Evolutionary conservation across 108 stramenopile genomes (phyloP).

Genomic region (Poteriospumella lacustris): DNA sequence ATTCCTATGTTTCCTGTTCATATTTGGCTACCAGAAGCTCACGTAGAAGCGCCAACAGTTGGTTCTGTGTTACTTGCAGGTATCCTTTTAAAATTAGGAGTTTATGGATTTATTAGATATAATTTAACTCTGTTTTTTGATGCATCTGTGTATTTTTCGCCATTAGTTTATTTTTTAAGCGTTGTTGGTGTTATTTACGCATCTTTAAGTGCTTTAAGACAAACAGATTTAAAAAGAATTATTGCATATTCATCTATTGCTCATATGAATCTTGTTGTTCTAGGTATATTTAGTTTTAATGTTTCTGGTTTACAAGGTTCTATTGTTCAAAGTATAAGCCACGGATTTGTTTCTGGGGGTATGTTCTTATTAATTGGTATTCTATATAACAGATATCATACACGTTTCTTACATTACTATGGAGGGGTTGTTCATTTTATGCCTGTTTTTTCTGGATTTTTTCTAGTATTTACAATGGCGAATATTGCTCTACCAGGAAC

Average conservation of each 20-base stretch:
- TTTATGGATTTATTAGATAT: conserved; percentile 50
- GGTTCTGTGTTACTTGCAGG: conserved; percentile 54
- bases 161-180: conserved; percentile 33
- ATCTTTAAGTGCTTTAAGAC: conserved; percentile 46
- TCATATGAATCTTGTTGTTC: conserved; percentile 47
- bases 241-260: conserved; percentile 54
- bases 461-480: conserved; percentile 32
- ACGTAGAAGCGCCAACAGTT: conserved; percentile 55
- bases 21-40: conserved; percentile 52
- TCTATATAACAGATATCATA: conserved; percentile 47
- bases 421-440: conserved; percentile 35
- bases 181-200: conserved; percentile 39
- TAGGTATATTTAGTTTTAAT: conserved; percentile 52
- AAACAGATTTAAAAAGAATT: conserved; percentile 53
- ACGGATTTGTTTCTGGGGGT: conserved; percentile 45
- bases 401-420: conserved; percentile 42
- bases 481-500: conserved; percentile 22
- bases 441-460: conserved; percentile 25
- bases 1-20: conserved; percentile 48
- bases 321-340: conserved; percentile 47
- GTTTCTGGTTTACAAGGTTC: conserved; percentile 41
- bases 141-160: conserved; percentile 35
- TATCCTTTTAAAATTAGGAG: conserved; percentile 50
- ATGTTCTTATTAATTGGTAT: conserved; percentile 46
- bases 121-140: conserved; percentile 39